Evolutionary conservation across 371 early-diverging fungal genomes (phyloP).

Genomic region (Saksenaea oblongispora): DNA sequence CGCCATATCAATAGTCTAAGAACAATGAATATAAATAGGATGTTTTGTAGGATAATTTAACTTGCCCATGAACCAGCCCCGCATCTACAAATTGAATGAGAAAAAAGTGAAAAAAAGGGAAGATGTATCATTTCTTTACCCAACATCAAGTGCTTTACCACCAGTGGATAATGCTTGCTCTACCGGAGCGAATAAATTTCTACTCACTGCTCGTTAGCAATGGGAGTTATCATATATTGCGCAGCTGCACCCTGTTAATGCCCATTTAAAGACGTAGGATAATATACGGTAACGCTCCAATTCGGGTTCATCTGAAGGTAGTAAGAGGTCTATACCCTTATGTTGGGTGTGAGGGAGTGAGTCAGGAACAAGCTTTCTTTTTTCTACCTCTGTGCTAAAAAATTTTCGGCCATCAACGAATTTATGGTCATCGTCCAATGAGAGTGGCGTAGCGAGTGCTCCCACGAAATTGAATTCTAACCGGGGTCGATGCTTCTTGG

Average conservation of each 20-base stretch:
- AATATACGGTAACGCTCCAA: background rate
- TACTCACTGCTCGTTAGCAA: background rate
- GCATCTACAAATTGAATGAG: conserved; percentile 11
- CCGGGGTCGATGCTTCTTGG: background rate
- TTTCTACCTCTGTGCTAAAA: background rate
- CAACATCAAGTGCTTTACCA: conserved; percentile 22
- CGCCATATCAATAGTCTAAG: conserved; percentile 27
- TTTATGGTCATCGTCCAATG: background rate
- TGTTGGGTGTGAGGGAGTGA: background rate
- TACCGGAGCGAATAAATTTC: conserved; percentile 27
- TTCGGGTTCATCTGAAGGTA: background rate
- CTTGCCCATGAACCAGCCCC: conserved; percentile 39
- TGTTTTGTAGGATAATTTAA: background rate
- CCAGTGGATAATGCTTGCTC: conserved; percentile 18
- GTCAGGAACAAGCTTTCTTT: background rate
- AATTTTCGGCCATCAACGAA: background rate
- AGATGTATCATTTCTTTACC: too few species aligned
- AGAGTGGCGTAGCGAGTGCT: background rate
- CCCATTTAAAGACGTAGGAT: background rate
- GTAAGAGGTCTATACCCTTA: background rate
- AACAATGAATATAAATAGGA: background rate
- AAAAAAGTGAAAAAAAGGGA: background rate
- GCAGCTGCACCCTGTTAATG: background rate
- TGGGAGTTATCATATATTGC: background rate
- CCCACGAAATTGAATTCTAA: background rate